Evolutionary conservation across 1,284 basidiomycete species (phyloP), one percentile per base, ranked within the genome.

Genomic region (Chalciporus piperatoides): DNA sequence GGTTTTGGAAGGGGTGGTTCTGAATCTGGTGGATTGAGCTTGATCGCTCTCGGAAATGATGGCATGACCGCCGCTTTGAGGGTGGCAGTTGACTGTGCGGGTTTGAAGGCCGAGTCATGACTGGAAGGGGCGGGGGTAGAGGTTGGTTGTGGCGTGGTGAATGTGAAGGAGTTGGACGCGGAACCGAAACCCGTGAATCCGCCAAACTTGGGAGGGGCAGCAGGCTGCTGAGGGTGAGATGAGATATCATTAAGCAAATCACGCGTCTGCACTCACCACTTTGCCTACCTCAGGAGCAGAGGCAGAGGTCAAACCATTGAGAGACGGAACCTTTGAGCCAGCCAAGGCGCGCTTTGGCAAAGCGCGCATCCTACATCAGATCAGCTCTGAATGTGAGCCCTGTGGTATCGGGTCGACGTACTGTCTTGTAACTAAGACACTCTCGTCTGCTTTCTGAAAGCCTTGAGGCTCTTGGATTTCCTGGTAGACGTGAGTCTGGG

Each of bases 401-500:
- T 6, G 30, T 14, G 30, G 23, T 3, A 30, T 32, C 17, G 14
- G 41, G 24, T 41, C n/a, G 27, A 67, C 79, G 43, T 57, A 85
- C 83, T 68, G 71, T 74, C 81, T 71, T 40, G 56, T 71, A 38
- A 74, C 75, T 25, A 84, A 67, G 45, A 68, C 64, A 32, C 69
- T 58, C 25, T 84, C 79, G 53, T 82, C 75, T 47, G 84, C 83
- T 62, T 73, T 80, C 58, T 70, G 71, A 59, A 85, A 78, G 44
- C 75, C 75, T 43, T 69, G 64, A 42, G 72, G 66, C 37, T 68
- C 59, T 23, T 62, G 55, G 23, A 68, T 68, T 58, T 80, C 78
- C 77, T 79, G 51, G 51, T 46, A 19, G 35, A 5, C 2, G 46
- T 57, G 49, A 59, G 57, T 6, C 6, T 5, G 19, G 17, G 33